Base-by-base conservation (phyloP, 371 early-diverging fungal genomes). In the Saksenaea vasiformis region DNA sequence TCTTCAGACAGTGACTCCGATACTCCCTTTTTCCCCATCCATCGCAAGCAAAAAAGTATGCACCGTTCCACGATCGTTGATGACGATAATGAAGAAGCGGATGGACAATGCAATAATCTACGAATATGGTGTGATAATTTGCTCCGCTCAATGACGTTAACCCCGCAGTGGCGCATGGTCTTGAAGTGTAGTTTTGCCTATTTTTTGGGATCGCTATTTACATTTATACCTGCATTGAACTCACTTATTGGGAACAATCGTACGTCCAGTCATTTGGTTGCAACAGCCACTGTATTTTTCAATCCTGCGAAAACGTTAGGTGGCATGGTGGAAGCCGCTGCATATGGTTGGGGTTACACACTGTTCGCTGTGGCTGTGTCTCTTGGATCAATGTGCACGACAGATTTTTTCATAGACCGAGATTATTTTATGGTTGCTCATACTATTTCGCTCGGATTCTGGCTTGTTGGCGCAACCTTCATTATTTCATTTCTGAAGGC, bases 251-350 rank as follows among this genome's bases (percentile, higher is more conserved):
- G 87, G 9, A 62, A 72, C 22, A 79, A 79, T 57, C 71, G 69
- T 35, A 62, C 68, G 14, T 84, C 85, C 13, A 83, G 84, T 10
- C 89, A 90, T 71, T 60, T 90, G 37, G 87, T 87, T 1, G 89
- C 89, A 1, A 80, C 85, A 0, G 81, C 87, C 0, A 84, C 85
- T 0, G 85, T 90, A 4, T 90, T 90, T 64, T 87, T 89, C 51
- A 87, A 89, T 63, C 90, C 90, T 0, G 88, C 88, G 1, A 87
- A 85, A 66, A 69, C 88, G 5, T 54, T 87, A 4, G 90, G 90
- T 38, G 85, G 85, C 3, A 87, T 90, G 82, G 78, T 88, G 0
- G 90, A 90, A 58, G 87, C 88, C 11, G 85, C 85, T 10, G 71
- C 71, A 2, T 85, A 79, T 61, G 88, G 89, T 9, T 76, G 87